Conservation (phyloP, 164 flowering plant species). For the Taxillus chinensis region DNA sequence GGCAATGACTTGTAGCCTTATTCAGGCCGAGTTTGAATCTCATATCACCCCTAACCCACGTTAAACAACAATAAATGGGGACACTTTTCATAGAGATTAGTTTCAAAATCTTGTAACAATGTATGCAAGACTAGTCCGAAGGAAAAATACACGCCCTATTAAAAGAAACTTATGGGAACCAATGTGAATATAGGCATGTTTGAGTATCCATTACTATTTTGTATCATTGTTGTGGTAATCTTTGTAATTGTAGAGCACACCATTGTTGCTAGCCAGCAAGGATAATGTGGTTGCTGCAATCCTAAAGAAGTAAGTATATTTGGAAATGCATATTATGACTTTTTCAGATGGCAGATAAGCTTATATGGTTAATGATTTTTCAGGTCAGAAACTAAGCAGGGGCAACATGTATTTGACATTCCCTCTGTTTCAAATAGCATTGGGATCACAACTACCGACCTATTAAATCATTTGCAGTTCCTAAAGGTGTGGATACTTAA, state of each 20-base stretch:
- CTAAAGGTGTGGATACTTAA: conserved; percentile 49
- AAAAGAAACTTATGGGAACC: too few relatives aligned
- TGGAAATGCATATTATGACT: neutral
- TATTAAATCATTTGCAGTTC: conserved; percentile 47
- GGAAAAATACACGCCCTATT: too few relatives aligned
- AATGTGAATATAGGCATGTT: too few relatives aligned
- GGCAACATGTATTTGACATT: conserved; percentile 71
- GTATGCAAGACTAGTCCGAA: too few relatives aligned
- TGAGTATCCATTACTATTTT: too few relatives aligned
- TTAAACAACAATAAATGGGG: too few relatives aligned
- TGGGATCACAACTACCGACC: conserved; percentile 34
- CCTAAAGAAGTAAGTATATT: conserved; percentile 50
- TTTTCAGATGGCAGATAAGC: neutral
- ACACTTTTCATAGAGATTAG: too few relatives aligned
- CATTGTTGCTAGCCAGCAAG: conserved; percentile 54
- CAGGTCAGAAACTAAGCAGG: conserved; percentile 79
- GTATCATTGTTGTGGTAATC: neutral
- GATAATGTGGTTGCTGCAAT: conserved; percentile 60
- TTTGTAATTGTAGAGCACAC: conserved; percentile 53
- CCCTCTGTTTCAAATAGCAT: conserved; percentile 68
- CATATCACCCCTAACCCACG: too few relatives aligned
- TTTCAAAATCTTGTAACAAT: too few relatives aligned
- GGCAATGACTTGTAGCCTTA: too few relatives aligned
- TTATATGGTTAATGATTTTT: conserved; percentile 11
- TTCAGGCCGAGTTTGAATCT: too few relatives aligned